Evolutionary conservation across 306 rosid species (phyloP).

Genomic region (Quercus engelmannii): DNA sequence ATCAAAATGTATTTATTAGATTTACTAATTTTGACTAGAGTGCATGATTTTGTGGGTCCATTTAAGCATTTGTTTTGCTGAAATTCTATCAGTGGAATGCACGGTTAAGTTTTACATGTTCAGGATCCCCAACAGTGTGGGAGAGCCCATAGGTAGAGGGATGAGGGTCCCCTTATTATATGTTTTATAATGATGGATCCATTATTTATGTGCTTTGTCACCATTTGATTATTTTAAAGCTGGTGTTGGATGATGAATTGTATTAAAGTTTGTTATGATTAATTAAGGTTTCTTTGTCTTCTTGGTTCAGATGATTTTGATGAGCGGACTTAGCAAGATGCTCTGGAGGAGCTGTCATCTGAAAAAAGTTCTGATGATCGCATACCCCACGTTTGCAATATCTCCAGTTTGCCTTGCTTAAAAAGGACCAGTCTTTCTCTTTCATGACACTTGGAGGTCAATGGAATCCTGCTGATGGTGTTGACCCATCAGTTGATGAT

Average conservation of each 20-base stretch:
- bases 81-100: not conserved
- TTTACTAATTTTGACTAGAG: not conserved
- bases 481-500: too few species aligned
- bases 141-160: not conserved
- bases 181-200: not conserved
- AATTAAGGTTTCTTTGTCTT: not conserved
- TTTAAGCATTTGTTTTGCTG: not conserved
- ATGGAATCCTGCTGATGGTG: too few species aligned
- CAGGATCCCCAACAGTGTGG: not conserved
- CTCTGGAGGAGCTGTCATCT: constrained; percentile 84
- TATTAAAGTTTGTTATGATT: not conserved
- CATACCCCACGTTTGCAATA: constrained; percentile 78
- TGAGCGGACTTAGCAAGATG: constrained; percentile 85
- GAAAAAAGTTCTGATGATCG: constrained; percentile 73
- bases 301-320: constrained; percentile 65
- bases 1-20: not conserved
- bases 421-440: constrained; percentile 13
- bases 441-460: too few species aligned
- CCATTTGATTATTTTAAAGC: not conserved
- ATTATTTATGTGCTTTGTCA: not conserved
- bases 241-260: not conserved
- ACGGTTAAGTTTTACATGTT: not conserved
- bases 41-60: not conserved
- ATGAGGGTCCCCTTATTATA: not conserved
- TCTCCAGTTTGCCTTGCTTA: constrained; percentile 84